phyloP scores from a whole-genome alignment of 2,329 filamentous ascomycete genomes.

The Apiospora malaysiana region DNA sequence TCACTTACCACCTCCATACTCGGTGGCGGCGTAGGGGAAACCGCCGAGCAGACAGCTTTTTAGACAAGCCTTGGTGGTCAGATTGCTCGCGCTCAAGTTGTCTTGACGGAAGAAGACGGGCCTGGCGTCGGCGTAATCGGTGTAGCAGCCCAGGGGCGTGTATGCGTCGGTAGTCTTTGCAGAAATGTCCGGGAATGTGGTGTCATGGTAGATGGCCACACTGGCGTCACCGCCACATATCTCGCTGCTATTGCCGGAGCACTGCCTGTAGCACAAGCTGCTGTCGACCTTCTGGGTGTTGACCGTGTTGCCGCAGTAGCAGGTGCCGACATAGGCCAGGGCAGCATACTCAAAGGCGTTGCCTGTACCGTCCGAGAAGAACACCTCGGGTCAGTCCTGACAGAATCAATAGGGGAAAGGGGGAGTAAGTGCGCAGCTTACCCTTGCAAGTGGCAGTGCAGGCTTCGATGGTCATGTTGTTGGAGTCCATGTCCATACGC shows the following conservation, averaged over 20 bases:
- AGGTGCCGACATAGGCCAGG: slow-evolving; percentile 57
- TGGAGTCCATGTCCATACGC: slow-evolving; percentile 44
- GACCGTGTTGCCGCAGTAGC: slow-evolving; percentile 59
- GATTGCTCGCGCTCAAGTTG: slow-evolving; percentile 39
- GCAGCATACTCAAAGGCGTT: slow-evolving; percentile 58
- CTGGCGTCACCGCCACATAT: slow-evolving; percentile 53
- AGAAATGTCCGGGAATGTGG: slow-evolving; percentile 52
- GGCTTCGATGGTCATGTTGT: slow-evolving; percentile 53
- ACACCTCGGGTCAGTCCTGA: background rate
- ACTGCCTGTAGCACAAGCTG: slow-evolving; percentile 62
- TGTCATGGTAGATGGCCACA: slow-evolving; percentile 56
- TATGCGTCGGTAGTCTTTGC: slow-evolving; percentile 55
- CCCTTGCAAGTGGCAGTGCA: slow-evolving; percentile 58
- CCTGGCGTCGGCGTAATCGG: slow-evolving; percentile 50
- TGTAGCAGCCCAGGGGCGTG: slow-evolving; percentile 67
- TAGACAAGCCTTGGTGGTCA: slow-evolving; percentile 52
- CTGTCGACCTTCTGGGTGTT: slow-evolving; percentile 53
- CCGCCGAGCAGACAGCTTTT: slow-evolving; percentile 48
- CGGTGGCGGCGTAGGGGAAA: slow-evolving; percentile 55
- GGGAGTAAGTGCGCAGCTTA: slow-evolving; percentile 30
- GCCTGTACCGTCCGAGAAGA: slow-evolving; percentile 35
- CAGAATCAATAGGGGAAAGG: background rate
- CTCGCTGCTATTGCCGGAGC: slow-evolving; percentile 52
- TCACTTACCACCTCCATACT: slow-evolving; percentile 44
- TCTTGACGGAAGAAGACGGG: slow-evolving; percentile 52